Evolutionary conservation across 805 yeast species (phyloP), one percentile per base, ranked within the genome.

Genomic region (Zygotorulaspora sp.): DNA sequence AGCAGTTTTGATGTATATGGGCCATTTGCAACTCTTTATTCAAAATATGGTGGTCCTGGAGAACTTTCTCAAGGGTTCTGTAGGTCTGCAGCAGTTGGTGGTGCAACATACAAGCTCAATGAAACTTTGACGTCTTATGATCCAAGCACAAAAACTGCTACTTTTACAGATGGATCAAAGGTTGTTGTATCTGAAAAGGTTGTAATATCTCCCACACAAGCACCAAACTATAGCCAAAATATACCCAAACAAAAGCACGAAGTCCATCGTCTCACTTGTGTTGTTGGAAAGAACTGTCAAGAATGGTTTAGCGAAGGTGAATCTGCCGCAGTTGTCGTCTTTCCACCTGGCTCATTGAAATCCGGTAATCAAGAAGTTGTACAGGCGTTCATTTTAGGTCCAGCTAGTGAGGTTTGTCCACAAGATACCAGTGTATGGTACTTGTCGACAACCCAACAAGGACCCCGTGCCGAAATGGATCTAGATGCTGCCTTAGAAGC

Each of bases 21-120:
- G 10, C 83, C 78, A 47, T 90, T 92, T 71, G 97, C 98, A 2
- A 94, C 85, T 9, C 71, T 90, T 67, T 81, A 81, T 52, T 83
- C 95, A 35, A 90, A 87, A 68, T 90, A 80, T 64, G 98, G 97
- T 40, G 94, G 96, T 2, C 89, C 95, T 0, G 96, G 97, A 36
- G 98, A 90, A 63, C 68, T 90, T 18, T 80, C 95, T 11, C 98
- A 90, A 66, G 98, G 97, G 1, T 90, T 92, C 62, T 90, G 97
- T 65, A 74, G 98, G 52, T 83, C 95, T 41, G 97, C 97, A 3
- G 98, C 98, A 10, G 97, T 90, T 45, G 97, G 92, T 13, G 97
- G 97, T 38, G 83, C 97, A 38, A 86, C 94, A 22, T 90, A 92
- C 65, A 87, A 88, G 61, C 70, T 90, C 39, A 78, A 81, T 55